phyloP scores from a whole-genome alignment of 306 rosid species.

The Vicia faba region DNA sequence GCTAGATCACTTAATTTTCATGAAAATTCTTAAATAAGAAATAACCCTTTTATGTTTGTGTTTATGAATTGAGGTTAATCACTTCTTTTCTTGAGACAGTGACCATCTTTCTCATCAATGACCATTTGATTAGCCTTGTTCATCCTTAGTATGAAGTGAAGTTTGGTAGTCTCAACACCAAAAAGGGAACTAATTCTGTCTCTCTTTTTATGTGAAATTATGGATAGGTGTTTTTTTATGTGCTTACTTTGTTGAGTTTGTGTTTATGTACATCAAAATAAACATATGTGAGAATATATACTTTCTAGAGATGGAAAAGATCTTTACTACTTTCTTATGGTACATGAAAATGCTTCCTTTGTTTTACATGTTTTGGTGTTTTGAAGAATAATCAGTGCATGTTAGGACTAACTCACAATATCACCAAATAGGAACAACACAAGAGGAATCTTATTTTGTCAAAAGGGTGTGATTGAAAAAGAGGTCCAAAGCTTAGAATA shows the following conservation, averaged over 20 bases:
- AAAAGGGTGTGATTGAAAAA: too few relatives aligned
- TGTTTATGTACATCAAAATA: slow-evolving; percentile 56
- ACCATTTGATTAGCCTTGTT: slow-evolving; percentile 31
- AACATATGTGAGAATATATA: slow-evolving; percentile 40
- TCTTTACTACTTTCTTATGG: slow-evolving; percentile 16
- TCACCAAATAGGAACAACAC: neutral
- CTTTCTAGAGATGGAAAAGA: slow-evolving; percentile 46
- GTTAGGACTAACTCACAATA: neutral
- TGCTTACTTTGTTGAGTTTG: slow-evolving; percentile 47
- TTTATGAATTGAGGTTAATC: slow-evolving; percentile 28
- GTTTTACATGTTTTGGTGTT: neutral
- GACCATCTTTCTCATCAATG: slow-evolving; percentile 48
- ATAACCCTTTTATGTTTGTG: slow-evolving; percentile 13
- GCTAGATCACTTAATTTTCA: slow-evolving; percentile 82
- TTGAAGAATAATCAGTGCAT: neutral
- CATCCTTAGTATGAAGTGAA: slow-evolving; percentile 30
- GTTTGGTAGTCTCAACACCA: slow-evolving; percentile 38
- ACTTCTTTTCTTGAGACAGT: slow-evolving; percentile 39
- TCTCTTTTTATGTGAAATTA: slow-evolving; percentile 39
- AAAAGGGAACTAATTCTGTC: slow-evolving; percentile 48
- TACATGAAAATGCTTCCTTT: neutral
- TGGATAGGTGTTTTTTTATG: slow-evolving; percentile 43
- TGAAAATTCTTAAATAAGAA: slow-evolving; percentile 54
- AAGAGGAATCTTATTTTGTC: too few relatives aligned
- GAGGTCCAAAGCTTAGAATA: too few relatives aligned